Evolutionary conservation across 495 filamentous ascomycete species (phyloP).

Genomic region (Trichoderma orchidacearum): DNA sequence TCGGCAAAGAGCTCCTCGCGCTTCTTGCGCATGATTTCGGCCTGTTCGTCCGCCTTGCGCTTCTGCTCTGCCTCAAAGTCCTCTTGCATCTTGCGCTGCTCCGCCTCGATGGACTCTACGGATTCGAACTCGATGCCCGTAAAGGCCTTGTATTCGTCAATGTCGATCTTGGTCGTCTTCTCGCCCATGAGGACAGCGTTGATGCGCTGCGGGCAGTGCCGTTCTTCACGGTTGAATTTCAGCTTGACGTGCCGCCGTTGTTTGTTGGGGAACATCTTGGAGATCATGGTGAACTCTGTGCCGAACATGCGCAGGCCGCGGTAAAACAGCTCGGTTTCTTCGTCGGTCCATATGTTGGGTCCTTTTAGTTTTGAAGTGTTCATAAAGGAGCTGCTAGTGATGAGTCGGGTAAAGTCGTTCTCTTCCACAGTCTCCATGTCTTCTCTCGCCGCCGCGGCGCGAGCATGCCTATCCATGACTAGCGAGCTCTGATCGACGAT

Average conservation of each 20-base stretch:
- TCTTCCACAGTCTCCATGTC: constrained; percentile 60
- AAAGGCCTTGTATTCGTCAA: constrained; percentile 51
- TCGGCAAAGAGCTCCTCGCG: constrained; percentile 37
- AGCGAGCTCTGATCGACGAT: constrained; percentile 65
- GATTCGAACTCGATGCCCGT: constrained; percentile 41
- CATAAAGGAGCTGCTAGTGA: constrained; percentile 61
- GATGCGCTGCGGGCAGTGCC: constrained; percentile 54
- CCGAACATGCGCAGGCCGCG: constrained; percentile 74
- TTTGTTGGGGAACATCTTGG: constrained; percentile 63
- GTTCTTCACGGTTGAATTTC: constrained; percentile 89
- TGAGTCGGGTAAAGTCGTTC: constrained; percentile 64
- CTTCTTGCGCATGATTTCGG: constrained; percentile 33
- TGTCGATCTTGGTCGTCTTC: constrained; percentile 44
- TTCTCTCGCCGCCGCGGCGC: constrained; percentile 40
- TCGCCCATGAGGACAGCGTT: constrained; percentile 50
- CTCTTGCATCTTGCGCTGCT: constrained; percentile 49
- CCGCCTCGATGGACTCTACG: constrained; percentile 55
- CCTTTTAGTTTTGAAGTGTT: constrained; percentile 44
- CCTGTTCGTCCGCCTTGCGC: constrained; percentile 25
- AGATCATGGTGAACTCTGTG: constrained; percentile 84
- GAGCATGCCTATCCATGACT: constrained; percentile 65
- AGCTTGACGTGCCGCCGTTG: constrained; percentile 71
- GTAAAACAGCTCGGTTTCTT: constrained; percentile 74
- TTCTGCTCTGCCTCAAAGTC: constrained; percentile 47
- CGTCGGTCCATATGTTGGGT: constrained; percentile 61